These are phyloP conservation scores for Dioszegia hungarica DNA, from an alignment of 768 basidiomycete genomes.

Conservation along the genomic window DNA sequence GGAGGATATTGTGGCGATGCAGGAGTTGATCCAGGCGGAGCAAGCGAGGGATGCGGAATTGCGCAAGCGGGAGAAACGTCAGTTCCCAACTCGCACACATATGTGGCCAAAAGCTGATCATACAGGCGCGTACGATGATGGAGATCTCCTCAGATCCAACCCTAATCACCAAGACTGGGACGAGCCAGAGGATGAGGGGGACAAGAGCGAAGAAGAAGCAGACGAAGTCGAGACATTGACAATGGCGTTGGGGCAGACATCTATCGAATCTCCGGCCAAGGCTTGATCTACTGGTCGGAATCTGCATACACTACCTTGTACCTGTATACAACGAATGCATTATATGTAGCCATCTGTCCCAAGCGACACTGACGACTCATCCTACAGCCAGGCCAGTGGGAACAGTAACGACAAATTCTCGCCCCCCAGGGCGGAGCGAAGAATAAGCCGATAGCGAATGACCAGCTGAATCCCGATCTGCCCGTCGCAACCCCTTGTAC, in stretches of 20 bases:
- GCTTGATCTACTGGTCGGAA: too few species aligned
- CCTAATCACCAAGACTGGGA: constrained; percentile 40
- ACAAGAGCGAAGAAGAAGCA: constrained; percentile 35
- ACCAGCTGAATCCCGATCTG: too few species aligned
- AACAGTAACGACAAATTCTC: too few species aligned
- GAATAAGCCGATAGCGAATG: too few species aligned
- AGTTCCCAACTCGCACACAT: background rate
- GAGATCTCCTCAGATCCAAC: constrained; percentile 34
- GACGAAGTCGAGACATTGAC: constrained; percentile 40
- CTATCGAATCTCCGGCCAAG: background rate
- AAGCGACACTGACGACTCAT: too few species aligned
- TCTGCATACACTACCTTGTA: background rate
- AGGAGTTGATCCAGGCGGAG: constrained; percentile 46
- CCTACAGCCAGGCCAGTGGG: too few species aligned
- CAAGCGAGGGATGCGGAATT: constrained; percentile 39
- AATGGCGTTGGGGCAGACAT: constrained; percentile 4
- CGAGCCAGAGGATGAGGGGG: constrained; percentile 13
- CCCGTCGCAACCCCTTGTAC: too few species aligned
- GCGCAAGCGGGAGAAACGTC: constrained; percentile 19
- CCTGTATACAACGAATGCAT: background rate
- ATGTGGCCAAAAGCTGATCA: background rate
- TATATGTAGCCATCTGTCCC: background rate
- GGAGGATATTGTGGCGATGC: constrained; percentile 47
- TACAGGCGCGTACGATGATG: constrained; percentile 28
- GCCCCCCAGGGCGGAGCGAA: too few species aligned